A percentile compares a stretch with the other conserved stretches of the same genome.
Evolutionary conservation across 2,329 filamentous ascomycete species (phyloP).

Genomic region (Phaeosphaeria sp.): DNA sequence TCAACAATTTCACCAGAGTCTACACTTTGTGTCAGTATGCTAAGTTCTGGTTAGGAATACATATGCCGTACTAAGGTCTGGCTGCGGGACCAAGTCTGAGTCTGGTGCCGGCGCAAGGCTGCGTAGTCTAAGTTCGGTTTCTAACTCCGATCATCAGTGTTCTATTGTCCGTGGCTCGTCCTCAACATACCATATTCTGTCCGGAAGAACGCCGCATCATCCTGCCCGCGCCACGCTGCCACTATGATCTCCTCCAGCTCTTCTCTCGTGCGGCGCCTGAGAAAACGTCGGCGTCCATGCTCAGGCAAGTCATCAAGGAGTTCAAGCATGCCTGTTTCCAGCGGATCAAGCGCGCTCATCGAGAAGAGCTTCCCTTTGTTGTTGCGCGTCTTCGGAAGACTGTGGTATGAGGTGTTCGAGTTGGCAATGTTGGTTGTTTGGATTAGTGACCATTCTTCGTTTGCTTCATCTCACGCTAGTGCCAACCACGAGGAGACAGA

Average conservation of each 20-base stretch:
- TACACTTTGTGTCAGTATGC: neutral
- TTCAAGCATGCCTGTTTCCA: neutral
- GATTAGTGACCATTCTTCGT: neutral
- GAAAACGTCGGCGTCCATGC: neutral
- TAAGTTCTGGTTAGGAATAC: no score
- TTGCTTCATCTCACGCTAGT: neutral
- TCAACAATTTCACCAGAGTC: neutral
- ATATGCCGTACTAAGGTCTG: no score
- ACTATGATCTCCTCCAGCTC: neutral
- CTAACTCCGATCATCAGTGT: neutral
- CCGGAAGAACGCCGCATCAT: neutral
- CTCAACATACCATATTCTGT: neutral
- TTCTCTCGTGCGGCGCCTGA: neutral
- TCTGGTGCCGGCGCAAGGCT: neutral
- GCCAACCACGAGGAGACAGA: neutral
- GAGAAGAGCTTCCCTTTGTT: neutral
- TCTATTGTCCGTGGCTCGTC: neutral
- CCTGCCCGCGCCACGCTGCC: neutral
- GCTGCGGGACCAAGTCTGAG: neutral
- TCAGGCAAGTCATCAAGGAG: neutral
- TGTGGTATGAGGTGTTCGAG: neutral
- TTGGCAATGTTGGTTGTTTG: neutral
- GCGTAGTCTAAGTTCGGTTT: neutral
- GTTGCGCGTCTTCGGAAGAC: neutral
- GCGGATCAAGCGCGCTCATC: neutral